Evolutionary conservation across 371 early-diverging fungal species (phyloP), one percentile per base, ranked within the genome.

Genomic region (Haplosporangium sp.): DNA sequence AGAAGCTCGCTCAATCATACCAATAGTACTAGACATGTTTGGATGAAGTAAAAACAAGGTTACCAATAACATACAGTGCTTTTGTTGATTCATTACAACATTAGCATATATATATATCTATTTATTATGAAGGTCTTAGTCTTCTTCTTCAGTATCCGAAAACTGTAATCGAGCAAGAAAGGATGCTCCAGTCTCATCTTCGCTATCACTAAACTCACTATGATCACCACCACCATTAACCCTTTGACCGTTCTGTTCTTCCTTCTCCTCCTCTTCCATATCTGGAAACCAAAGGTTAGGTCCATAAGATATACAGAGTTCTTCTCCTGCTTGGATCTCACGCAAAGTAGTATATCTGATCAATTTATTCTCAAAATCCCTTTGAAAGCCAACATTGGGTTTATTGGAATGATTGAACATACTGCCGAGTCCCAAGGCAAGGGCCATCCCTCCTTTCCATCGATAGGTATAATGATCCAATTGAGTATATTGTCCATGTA

Each of bases 231-330:
- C 63, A 42, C 57, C 59, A 19, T 15, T 39, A 35, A 35, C 50
- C 60, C 4, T 13, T 53, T 37, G 56, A 58, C 35, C 68, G 55
- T 5, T 20, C 8, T 52, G 45, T 19, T 69, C 75, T 11, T 62
- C 68, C 34, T 5, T 20, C 8, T 52, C 39, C 17, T 71, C 75
- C 9, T 62, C 69, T 61, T 77, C 65, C 71, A 74, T 72, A 19
- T 88, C 84, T 11, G 89, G 90, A 69, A 92, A 93, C 92, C 92
- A 92, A 9, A 93, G 72, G 67, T 91, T 85, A 9, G 85, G 84
- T 1, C 93, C 93, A 77, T 92, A 92, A 4, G 89, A 90, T 47
- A 92, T 92, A 60, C 91, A 91, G 38, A 92, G 81, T 63, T 92
- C 93, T 53, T 92, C 91, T 9, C 84, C 89, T 3, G 81, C 61